Evolutionary conservation across 208 protist genomes (phyloP).

Genomic region (Acanthamoeba royreba): DNA sequence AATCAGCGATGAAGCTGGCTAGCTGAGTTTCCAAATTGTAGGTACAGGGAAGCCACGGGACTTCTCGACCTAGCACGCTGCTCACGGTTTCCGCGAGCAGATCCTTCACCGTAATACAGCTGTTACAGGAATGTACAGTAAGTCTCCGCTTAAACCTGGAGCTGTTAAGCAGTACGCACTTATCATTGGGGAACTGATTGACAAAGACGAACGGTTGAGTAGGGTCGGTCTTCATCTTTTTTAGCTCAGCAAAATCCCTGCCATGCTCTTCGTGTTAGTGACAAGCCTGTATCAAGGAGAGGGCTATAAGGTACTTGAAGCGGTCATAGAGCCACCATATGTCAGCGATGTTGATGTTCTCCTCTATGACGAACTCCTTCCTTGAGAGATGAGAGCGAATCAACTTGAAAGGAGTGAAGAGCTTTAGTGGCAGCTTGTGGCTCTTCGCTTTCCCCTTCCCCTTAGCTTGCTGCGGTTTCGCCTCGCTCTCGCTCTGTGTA

Average conservation of each 20-base stretch:
- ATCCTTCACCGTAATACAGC: constrained; percentile 36
- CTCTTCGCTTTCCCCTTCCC: background rate
- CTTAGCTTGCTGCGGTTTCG: background rate
- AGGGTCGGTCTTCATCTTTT: background rate
- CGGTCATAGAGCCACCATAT: background rate
- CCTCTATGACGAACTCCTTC: constrained; percentile 15
- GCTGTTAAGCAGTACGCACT: too few species aligned
- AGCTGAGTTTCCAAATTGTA: constrained; percentile 49
- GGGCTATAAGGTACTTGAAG: background rate
- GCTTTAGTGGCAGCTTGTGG: background rate
- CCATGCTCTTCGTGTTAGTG: too few species aligned
- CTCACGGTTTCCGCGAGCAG: background rate
- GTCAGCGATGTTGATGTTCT: background rate
- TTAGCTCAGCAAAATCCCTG: background rate
- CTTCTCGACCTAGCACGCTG: background rate
- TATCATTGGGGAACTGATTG: constrained; percentile 28
- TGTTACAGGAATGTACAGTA: background rate
- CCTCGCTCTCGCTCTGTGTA: background rate
- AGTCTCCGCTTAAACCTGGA: too few species aligned
- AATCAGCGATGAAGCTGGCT: constrained; percentile 48
- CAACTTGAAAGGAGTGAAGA: background rate
- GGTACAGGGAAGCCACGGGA: constrained; percentile 22
- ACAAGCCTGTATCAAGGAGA: background rate
- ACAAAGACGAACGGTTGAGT: background rate
- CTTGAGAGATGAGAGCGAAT: background rate